Conservation (phyloP, 495 filamentous ascomycete genomes). For the Aeminium ludgeri region DNA sequence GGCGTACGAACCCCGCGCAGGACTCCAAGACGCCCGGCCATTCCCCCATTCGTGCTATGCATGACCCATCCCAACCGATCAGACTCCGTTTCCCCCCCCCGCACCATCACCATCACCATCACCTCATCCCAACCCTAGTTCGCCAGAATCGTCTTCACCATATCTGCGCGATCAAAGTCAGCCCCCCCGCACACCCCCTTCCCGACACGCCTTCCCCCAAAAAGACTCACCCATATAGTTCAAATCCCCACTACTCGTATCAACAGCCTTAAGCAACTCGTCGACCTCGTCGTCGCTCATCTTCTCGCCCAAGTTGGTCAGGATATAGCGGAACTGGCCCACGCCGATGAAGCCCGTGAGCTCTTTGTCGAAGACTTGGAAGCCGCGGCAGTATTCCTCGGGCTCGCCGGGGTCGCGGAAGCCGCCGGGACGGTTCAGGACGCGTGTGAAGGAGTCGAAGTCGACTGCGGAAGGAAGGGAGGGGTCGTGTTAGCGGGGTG, state of each 20-base stretch:
- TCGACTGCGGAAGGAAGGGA: constrained; percentile 81
- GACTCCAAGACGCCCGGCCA: too few relatives aligned
- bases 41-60: too few relatives aligned
- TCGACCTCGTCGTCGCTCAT: constrained; percentile 98
- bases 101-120: background rate
- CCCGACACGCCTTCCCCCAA: background rate
- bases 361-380: constrained; percentile 99
- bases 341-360: constrained; percentile 95
- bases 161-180: constrained; percentile 36
- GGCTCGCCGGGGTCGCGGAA: constrained; percentile 96
- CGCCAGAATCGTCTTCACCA: constrained; percentile 85
- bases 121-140: constrained; percentile 36
- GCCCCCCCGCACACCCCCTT: constrained; percentile 14
- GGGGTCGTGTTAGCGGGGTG: background rate
- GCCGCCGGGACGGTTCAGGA: constrained; percentile 91
- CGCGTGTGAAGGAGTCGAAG: constrained; percentile 87
- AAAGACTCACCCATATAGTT: constrained; percentile 78
- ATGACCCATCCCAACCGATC: too few relatives aligned
- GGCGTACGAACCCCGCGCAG: too few relatives aligned
- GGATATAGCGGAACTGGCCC: constrained; percentile 85
- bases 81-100: background rate
- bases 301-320: constrained; percentile 95
- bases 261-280: constrained; percentile 91
- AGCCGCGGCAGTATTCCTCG: constrained; percentile 92
- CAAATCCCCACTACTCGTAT: constrained; percentile 84